Evolutionary conservation across 441 rosid species (phyloP), one percentile per base, ranked within the genome.

Genomic region (Iberis amara): DNA sequence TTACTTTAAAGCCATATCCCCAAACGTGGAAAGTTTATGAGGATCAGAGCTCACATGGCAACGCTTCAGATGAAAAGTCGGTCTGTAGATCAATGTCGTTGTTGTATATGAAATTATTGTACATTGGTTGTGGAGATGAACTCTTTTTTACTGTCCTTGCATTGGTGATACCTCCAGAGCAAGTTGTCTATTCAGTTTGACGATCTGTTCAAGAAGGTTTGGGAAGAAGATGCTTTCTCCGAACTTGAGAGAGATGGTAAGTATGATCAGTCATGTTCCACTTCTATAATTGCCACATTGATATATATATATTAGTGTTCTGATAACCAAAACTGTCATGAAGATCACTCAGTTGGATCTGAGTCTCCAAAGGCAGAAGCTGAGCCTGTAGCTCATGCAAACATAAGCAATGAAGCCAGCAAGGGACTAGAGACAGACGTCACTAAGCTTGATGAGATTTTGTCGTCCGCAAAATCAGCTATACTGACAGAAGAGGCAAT

Each of bases 101-200:
- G 49, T 23, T 55, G 7, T 50, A 50, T 39, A 28, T 55, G 15
- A 55, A 30, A 7, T 67, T 42, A 2, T 14, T 49, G 31, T 35
- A 12, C 35, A 59, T 47, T 66, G 38, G 12, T 42, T 36, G 27
- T 67, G 21, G 27, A 1, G 26, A 23, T 42, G 8, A 41, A 36
- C 28, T 49, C 24, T n/a, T 55, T 26, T 32, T 50, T 35, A 32
- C 45, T 46, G 42, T 50, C 52, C 61, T 35, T 46, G 13, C 11
- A n/a, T 39, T 57, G 42, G 47, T 61, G 47, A 57, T 63, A 38
- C 52, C 61, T 70, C 71, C 81, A 92, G 98, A 82, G 59, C 52
- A 81, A 82, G 69, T 59, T 89, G 65, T 86, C 96, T 59, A 77
- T 89, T 57, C 95, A 89, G 72, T 83, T 92, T 76, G 96, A 84